phyloP scores from a whole-genome alignment of 805 yeast genomes.

The Candida lessepsii region DNA sequence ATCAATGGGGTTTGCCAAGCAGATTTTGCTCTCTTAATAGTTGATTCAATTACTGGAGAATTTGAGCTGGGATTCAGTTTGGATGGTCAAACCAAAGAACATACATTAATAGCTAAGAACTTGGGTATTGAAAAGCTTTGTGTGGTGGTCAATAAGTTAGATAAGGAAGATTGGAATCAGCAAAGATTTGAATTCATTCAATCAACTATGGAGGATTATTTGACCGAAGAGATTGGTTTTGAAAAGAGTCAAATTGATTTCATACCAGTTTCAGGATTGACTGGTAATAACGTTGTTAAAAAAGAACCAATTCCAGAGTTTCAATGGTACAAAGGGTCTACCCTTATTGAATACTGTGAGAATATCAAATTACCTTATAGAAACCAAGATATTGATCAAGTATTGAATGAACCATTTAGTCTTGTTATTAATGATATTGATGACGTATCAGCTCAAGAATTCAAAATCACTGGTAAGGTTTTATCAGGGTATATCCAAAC shows the following conservation, averaged over 20 bases:
- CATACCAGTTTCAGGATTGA: slow-evolving; percentile 68
- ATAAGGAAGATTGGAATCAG: slow-evolving; percentile 56
- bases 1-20: slow-evolving; percentile 81
- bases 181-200: slow-evolving; percentile 51
- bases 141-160: slow-evolving; percentile 71
- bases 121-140: slow-evolving; percentile 63
- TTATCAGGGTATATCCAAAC: slow-evolving; percentile 66
- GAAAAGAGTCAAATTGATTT: slow-evolving; percentile 40
- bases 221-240: slow-evolving; percentile 56
- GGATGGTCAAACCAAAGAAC: slow-evolving; percentile 80
- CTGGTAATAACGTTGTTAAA: slow-evolving; percentile 64
- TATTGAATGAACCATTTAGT: slow-evolving; percentile 45
- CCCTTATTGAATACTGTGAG: slow-evolving; percentile 43
- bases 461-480: slow-evolving; percentile 62
- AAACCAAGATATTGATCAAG: slow-evolving; percentile 14
- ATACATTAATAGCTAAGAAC: slow-evolving; percentile 63
- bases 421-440: slow-evolving; percentile 65
- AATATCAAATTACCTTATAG: slow-evolving; percentile 21
- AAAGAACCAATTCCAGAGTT: slow-evolving; percentile 23
- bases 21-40: slow-evolving; percentile 68
- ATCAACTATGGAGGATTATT: slow-evolving; percentile 47
- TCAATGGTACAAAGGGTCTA: slow-evolving; percentile 49
- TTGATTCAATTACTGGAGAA: slow-evolving; percentile 64
- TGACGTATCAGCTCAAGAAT: slow-evolving; percentile 46
- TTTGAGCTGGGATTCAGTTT: slow-evolving; percentile 67